Percentiles rank a stretch among this genome's conserved stretches.
Evolutionary conservation across 2,329 filamentous ascomycete species (phyloP).

Genomic region (Aspergillus neotritici): DNA sequence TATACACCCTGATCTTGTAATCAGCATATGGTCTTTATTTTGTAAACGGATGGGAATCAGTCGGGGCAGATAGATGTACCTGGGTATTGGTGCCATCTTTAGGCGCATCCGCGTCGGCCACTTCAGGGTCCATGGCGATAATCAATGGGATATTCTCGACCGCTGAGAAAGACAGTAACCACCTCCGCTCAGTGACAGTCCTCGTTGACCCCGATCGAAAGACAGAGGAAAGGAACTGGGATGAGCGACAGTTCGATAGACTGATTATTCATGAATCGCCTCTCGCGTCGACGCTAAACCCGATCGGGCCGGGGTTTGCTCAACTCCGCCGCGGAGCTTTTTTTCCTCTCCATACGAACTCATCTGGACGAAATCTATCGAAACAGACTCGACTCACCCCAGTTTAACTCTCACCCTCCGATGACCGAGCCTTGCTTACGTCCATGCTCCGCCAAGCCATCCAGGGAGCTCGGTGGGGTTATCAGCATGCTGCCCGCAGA

Average conservation of each 20-base stretch:
- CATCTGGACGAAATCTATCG: conserved; percentile 3
- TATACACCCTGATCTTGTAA: conserved; percentile 56
- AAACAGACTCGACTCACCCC: conserved; percentile 11
- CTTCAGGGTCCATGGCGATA: conserved; percentile 16
- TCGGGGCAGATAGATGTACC: conserved; percentile 16
- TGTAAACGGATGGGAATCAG: not conserved
- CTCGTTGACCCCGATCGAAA: too few species aligned
- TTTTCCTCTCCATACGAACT: not conserved
- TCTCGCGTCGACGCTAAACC: conserved; percentile 27
- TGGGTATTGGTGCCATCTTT: conserved; percentile 27
- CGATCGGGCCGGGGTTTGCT: conserved; percentile 23
- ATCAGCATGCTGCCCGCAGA: conserved; percentile 37
- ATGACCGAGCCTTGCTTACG: conserved; percentile 31
- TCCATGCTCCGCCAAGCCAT: conserved; percentile 43
- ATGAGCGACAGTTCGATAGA: not conserved
- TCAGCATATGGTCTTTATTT: conserved; percentile 7
- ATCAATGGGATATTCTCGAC: conserved; percentile 9
- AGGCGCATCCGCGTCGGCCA: conserved; percentile 17
- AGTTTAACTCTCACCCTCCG: conserved; percentile 8
- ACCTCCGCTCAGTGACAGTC: too few species aligned
- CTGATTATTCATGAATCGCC: too few species aligned
- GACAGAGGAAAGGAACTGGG: too few species aligned
- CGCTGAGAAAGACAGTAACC: not conserved
- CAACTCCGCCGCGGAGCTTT: conserved; percentile 19
- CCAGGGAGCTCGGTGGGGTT: conserved; percentile 38